Base-by-base conservation (phyloP, 257 asterid species). In the Petunia axillaris region DNA sequence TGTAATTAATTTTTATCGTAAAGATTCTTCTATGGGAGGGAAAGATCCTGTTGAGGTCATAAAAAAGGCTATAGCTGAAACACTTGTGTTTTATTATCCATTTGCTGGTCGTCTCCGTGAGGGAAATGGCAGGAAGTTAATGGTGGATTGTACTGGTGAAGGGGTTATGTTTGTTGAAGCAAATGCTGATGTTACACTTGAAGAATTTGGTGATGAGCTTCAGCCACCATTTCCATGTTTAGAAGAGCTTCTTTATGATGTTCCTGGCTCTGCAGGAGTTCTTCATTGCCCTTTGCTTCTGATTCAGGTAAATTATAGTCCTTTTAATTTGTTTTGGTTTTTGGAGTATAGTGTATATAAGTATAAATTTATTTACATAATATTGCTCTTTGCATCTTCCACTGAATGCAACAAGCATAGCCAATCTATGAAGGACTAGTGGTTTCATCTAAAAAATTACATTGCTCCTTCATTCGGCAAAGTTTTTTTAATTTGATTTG, bases 121-220 rank as follows among this genome's bases (percentile, higher is more conserved):
- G 76, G 60, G 43, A 16, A 83, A 81, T 5, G 88, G 80, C 63
- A 79, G 91, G 68, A 93, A 93, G 74, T 87, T 93, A 76, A 88
- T 83, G 87, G 97, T 91, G 81, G 97, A 90, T 70, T 90, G 95
- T 87, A 88, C 93, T 53, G 95, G 93, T 7, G 97, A 91, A 48
- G 95, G 97, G 2, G 84, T 91, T 1, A 1, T 91, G 82, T 92
- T 92, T 80, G 85, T 88, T 6, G 94, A 87, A 84, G 97, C 93
- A 0, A 89, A 25, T 25, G 25, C 25, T 25, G 25, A 25, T 25
- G 25, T 25, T 25, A 25, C 25, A 25, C 25, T 25, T 87, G 79
- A 78, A 68, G 87, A 90, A 14, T 89, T 91, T 37, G 97, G 97
- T 11, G 88, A 90, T 38, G 82, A 82, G 6, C 90, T 87, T 75